Evolutionary conservation across 1,284 basidiomycete species (phyloP), one percentile per base, ranked within the genome.

Genomic region (Malassezia obtusa): DNA sequence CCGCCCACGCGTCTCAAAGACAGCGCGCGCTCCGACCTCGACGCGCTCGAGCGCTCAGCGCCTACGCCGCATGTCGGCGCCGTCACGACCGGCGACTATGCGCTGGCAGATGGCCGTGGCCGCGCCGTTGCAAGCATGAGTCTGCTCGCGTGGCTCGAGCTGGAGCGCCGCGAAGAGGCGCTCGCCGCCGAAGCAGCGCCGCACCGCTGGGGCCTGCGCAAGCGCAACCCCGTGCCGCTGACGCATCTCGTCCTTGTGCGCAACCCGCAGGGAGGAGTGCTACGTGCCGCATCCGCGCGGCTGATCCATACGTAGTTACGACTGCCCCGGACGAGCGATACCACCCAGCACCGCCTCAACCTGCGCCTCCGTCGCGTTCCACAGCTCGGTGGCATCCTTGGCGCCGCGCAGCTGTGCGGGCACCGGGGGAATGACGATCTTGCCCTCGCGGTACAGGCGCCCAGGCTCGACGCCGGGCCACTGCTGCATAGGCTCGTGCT

Each of bases 21-120:
- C 6, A 17, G 19, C 17, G 39, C 53, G 14, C 47, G 35, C 4
- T 2, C 26, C 1, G 54, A 52, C 37, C 30, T 61, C 26, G 35
- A 51, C 24, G 26, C 45, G 45, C 57, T 32, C 41, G 63, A 33
- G 59, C 58, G 17, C 51, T 50, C 26, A 50, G 50, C 25, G 12
- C 45, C n/a, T 53, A 49, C 55, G 44, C 61, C 26, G 56, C 56
- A 53, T 2, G 31, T 65, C 4, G 66, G 66, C 8, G 61, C 58
- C 0, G 63, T 68, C 15, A 44, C 61, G 17, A 61, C 62, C 25
- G 66, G 66, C 14, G 62, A 68, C 45, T 66, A 66, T 24, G 58
- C 66, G 39, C 40, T 68, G 1, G 55, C 60, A 0, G 60, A 59
- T 6, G 66, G 66, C n/a, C 39, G 37, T n/a, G 57, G 57, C 8